Evolutionary conservation across 805 yeast genomes (phyloP).

Genomic region (Candida coquimbonensis): DNA sequence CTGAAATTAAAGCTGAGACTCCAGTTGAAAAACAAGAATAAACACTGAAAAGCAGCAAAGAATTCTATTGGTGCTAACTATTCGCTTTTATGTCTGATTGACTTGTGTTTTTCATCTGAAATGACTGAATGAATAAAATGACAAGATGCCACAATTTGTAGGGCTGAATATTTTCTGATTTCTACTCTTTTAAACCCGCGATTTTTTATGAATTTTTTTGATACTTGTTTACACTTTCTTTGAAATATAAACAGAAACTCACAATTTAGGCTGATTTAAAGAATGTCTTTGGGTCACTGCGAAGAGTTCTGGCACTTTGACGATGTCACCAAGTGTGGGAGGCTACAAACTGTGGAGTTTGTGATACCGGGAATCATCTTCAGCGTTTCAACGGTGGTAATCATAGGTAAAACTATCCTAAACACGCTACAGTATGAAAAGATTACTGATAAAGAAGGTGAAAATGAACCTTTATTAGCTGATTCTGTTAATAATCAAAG

Average conservation of each 20-base stretch:
- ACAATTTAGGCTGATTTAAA: neutral
- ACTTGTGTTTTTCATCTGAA: too few species aligned
- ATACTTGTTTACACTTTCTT: too few species aligned
- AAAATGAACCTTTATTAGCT: constrained; percentile 14
- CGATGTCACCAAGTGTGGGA: constrained; percentile 49
- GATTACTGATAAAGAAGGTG: constrained; percentile 2
- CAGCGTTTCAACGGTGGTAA: constrained; percentile 13
- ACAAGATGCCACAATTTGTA: too few species aligned
- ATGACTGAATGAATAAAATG: too few species aligned
- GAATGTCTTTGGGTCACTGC: neutral
- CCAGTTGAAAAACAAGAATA: neutral
- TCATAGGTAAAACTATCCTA: constrained; percentile 9
- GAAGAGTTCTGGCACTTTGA: constrained; percentile 47
- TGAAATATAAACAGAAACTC: neutral
- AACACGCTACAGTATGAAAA: neutral
- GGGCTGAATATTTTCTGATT: too few species aligned
- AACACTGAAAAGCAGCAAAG: too few species aligned
- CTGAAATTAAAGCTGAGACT: neutral
- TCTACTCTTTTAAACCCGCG: too few species aligned
- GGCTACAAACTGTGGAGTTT: constrained; percentile 33
- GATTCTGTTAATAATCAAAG: neutral
- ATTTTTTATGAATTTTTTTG: too few species aligned
- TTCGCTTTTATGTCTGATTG: too few species aligned
- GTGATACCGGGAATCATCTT: constrained; percentile 30
- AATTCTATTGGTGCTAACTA: too few species aligned